Conservation (phyloP, 805 yeast genomes). For the Cephaloascus albidus region DNA sequence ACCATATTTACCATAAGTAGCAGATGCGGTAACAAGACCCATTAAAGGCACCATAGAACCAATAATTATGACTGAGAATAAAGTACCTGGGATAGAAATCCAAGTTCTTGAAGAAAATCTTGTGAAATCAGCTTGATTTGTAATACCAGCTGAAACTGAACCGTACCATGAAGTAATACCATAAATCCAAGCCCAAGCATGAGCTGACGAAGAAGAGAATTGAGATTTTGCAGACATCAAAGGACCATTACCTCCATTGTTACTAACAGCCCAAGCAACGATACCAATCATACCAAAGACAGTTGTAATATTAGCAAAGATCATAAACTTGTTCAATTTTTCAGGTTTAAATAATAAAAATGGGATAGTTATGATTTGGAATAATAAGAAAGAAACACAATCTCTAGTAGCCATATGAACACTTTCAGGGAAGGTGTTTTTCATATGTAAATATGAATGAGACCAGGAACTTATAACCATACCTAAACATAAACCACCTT, state of each 20-base stretch:
- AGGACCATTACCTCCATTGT: conserved; percentile 21
- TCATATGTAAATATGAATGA: conserved; percentile 23
- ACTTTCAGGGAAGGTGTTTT: conserved; percentile 26
- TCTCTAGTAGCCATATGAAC: conserved; percentile 30
- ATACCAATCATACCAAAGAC: conserved; percentile 28
- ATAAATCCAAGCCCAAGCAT: conserved; percentile 31
- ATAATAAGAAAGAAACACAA: conserved; percentile 32
- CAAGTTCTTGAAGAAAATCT: conserved; percentile 23
- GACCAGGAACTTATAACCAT: conserved; percentile 27
- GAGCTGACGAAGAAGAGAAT: conserved; percentile 11
- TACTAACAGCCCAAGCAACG: conserved; percentile 14
- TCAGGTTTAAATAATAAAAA: conserved; percentile 35
- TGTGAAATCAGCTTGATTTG: conserved; percentile 29
- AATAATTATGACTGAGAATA: conserved; percentile 21
- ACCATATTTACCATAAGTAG: conserved; percentile 27
- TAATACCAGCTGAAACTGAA: conserved; percentile 23
- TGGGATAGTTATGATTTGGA: conserved; percentile 32
- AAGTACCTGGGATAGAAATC: conserved; percentile 19
- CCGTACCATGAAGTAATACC: conserved; percentile 29
- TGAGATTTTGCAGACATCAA: conserved; percentile 2
- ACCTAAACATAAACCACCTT: conserved; percentile 34
- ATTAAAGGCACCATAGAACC: conserved; percentile 37
- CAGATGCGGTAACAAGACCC: conserved; percentile 36
- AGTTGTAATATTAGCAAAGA: conserved; percentile 14
- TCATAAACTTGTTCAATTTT: conserved; percentile 19